Evolutionary conservation across 2,329 filamentous ascomycete species (phyloP).

Genomic region (Paraphaeosphaeria sporulosa): DNA sequence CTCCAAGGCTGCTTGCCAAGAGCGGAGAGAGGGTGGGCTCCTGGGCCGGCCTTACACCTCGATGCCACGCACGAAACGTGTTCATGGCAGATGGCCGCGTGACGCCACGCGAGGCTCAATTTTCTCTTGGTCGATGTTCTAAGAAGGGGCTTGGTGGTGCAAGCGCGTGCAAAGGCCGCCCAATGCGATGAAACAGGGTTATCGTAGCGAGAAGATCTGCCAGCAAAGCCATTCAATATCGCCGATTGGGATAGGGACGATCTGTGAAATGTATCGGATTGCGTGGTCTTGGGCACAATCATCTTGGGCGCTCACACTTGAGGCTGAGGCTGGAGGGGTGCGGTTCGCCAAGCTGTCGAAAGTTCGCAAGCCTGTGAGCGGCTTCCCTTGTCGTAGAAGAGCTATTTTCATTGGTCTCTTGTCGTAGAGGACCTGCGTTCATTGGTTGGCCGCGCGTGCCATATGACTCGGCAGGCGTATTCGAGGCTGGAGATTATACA

Average conservation of each 20-base stretch:
- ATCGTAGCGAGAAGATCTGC: conserved; percentile 7
- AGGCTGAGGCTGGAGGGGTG: conserved; percentile 4
- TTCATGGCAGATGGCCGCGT: not conserved
- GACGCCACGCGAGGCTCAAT: conserved; percentile 10
- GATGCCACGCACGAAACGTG: not conserved
- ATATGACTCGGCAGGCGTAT: not conserved
- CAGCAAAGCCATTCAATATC: not conserved
- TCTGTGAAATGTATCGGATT: not conserved
- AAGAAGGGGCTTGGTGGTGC: not conserved
- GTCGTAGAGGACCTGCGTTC: not conserved
- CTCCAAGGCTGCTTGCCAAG: conserved; percentile 11
- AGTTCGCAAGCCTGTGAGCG: not conserved
- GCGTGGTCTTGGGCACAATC: not conserved
- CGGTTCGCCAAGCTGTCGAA: not conserved
- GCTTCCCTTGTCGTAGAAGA: not conserved
- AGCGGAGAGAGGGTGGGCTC: not conserved
- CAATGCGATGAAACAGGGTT: conserved; percentile 3
- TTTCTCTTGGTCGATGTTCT: not conserved
- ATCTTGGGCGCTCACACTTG: not conserved
- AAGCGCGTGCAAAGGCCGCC: not conserved
- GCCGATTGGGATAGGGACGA: conserved; percentile 10
- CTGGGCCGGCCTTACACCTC: conserved; percentile 1
- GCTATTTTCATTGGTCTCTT: not conserved
- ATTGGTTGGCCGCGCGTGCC: not conserved
- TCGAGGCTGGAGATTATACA: not conserved